Percentiles rank a stretch among this genome's conserved stretches.
These are phyloP conservation scores for Cordyceps javanica DNA, from an alignment of 2,329 filamentous ascomycete genomes.

Conservation along the genomic window DNA sequence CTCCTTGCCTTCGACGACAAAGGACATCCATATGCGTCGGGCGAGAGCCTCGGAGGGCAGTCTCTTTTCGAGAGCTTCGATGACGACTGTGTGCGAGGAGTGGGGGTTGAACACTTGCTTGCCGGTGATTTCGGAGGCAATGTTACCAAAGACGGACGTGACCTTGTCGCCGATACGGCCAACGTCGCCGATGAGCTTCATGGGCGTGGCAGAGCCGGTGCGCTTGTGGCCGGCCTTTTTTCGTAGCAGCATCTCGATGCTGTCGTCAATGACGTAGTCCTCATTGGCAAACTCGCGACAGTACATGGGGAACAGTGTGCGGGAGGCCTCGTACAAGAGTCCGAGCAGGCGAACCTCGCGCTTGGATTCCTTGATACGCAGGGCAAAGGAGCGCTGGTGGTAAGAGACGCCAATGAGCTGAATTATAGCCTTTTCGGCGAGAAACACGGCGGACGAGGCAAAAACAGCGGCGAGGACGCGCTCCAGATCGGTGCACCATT, in stretches of 20 bases:
- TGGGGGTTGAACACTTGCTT: conserved; percentile 93
- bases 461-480: conserved; percentile 62
- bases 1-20: conserved; percentile 85
- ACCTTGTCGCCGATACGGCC: conserved; percentile 87
- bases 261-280: conserved; percentile 86
- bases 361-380: conserved; percentile 84
- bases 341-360: conserved; percentile 75
- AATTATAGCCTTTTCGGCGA: conserved; percentile 72
- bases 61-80: conserved; percentile 81
- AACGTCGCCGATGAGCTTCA: conserved; percentile 70
- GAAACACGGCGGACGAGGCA: conserved; percentile 62
- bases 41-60: conserved; percentile 84
- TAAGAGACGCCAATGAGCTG: conserved; percentile 82
- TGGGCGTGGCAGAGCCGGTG: conserved; percentile 63
- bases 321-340: conserved; percentile 83
- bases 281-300: conserved; percentile 86
- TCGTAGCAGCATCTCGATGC: conserved; percentile 61
- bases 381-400: conserved; percentile 76
- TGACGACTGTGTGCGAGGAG: conserved; percentile 81
- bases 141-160: conserved; percentile 85
- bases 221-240: conserved; percentile 45
- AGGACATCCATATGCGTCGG: conserved; percentile 96
- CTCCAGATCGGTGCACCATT: conserved; percentile 54
- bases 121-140: conserved; percentile 90
- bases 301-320: conserved; percentile 84